Evolutionary conservation across 768 basidiomycete genomes (phyloP).

Genomic region (Tulasnella sp.): DNA sequence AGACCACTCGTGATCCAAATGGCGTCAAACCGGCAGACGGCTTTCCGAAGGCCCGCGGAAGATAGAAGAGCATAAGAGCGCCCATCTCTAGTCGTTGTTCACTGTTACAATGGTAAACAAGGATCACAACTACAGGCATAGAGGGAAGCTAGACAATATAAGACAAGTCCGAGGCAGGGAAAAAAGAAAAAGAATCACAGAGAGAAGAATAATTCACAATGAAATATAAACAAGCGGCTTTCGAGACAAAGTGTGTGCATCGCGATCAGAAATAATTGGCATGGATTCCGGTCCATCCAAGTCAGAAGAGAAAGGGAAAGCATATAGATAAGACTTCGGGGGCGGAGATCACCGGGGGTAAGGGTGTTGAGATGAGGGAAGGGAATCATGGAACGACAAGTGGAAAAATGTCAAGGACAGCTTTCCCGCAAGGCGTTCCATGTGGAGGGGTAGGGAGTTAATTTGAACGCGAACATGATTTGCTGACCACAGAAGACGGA

Average conservation of each 20-base stretch:
- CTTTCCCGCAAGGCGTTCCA: not conserved
- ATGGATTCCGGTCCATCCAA: not conserved
- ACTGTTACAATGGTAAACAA: not conserved
- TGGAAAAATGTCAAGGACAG: not conserved
- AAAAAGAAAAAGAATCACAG: not conserved
- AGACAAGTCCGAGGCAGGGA: not conserved
- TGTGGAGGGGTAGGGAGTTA: not conserved
- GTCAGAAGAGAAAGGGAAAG: not conserved
- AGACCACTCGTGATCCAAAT: not conserved
- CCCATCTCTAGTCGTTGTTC: not conserved
- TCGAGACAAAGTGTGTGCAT: not conserved
- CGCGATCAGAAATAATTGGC: not conserved
- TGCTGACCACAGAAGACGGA: not conserved
- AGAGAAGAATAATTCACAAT: not conserved
- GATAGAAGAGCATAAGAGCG: not conserved
- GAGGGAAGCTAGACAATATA: not conserved
- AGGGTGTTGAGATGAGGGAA: not conserved
- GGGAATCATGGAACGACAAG: not conserved
- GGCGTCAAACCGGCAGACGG: not conserved
- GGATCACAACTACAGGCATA: not conserved
- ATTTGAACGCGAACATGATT: not conserved
- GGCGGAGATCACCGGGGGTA: not conserved
- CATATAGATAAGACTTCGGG: not conserved
- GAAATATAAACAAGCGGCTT: not conserved
- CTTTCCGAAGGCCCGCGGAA: not conserved